Base-by-base conservation (phyloP, 2,329 filamentous ascomycete species). In the Dactylonectria macrodidyma region DNA sequence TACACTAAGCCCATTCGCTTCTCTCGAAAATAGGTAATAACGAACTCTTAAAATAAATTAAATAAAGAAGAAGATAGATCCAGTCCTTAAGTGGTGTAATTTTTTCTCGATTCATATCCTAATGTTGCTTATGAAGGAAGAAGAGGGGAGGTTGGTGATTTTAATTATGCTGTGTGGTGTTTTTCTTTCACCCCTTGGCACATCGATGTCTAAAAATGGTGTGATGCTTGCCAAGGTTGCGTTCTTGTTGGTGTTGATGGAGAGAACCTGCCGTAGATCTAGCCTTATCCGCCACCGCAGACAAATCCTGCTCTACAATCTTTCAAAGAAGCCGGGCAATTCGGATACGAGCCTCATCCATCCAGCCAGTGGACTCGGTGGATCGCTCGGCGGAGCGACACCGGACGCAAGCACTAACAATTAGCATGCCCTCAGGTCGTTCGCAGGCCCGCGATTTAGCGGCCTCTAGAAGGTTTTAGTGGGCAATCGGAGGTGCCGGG, bases 381-480 rank as follows among this genome's bases (percentile, higher is more conserved):
- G 26, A 41, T 50, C 50, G 30, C 30, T 46, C 34, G 50, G 48
- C 59, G 62, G 62, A 55, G 22, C 57, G 19, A 12, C 8, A 16
- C 48, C 4, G 41, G 34, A 60, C 48, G 63, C 51, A 66, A 52
- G 50, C 51, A 57, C 63, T 61, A 52, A 52, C 55, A 7, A 46
- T 33, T 57, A 57, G 47, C 54, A 36, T 57, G 26, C 26, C 26
- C 33, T 16, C 33, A 26, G 59, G 58, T 22, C 38, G 16, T 33
- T 44, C 26, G 36, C 59, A 56, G 24, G 19, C 19, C 57, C 47
- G 58, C 47, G 36, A 10, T 63, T 58, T 66, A 38, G 52, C 52
- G 59, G 38, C 46, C 64, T 54, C 64, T 62, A 66, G 64, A 62
- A 66, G 59, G 52, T 59, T 66, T 62, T 62, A 62, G 64, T 57